phyloP scores from a whole-genome alignment of 2,329 filamentous ascomycete species.

The Corynespora cassiicola region DNA sequence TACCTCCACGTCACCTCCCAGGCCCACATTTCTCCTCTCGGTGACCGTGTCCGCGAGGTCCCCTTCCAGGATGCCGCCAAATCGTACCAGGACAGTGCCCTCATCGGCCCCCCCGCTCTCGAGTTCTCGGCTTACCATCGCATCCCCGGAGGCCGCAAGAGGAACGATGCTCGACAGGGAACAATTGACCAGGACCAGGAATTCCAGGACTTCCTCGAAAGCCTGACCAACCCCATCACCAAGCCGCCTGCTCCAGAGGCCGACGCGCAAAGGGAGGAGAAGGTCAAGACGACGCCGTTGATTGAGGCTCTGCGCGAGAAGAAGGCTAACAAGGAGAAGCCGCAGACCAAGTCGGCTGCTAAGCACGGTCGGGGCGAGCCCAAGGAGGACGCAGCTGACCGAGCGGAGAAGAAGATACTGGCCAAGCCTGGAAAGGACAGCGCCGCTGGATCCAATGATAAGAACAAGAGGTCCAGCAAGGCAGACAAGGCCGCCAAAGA shows the following conservation, averaged over 20 bases:
- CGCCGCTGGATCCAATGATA: slow-evolving; percentile 39
- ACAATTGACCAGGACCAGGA: slow-evolving; percentile 97
- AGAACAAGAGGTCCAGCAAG: slow-evolving; percentile 44
- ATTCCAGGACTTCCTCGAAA: slow-evolving; percentile 91
- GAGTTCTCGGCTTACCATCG: slow-evolving; percentile 87
- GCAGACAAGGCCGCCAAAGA: slow-evolving; percentile 68
- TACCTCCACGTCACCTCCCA: slow-evolving; percentile 83
- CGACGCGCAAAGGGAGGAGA: slow-evolving; percentile 61
- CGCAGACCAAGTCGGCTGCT: slow-evolving; percentile 59
- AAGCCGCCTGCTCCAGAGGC: slow-evolving; percentile 62
- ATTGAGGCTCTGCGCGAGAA: slow-evolving; percentile 92
- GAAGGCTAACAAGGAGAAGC: slow-evolving; percentile 75
- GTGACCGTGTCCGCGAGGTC: slow-evolving; percentile 71
- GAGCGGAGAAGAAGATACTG: slow-evolving; percentile 45
- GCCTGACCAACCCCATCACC: slow-evolving; percentile 75
- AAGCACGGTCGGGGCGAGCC: slow-evolving; percentile 65
- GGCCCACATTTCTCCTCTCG: slow-evolving; percentile 70
- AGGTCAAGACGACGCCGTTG: slow-evolving; percentile 82
- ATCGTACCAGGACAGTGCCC: slow-evolving; percentile 72
- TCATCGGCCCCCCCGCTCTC: slow-evolving; percentile 79
- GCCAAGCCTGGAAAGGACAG: slow-evolving; percentile 43
- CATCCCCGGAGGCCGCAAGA: slow-evolving; percentile 74
- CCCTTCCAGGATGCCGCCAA: slow-evolving; percentile 84
- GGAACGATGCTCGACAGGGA: slow-evolving; percentile 84
- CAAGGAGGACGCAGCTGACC: slow-evolving; percentile 65